Conservation (phyloP, 352 stramenopile genomes). For the Pythium scleroteichum region DNA sequence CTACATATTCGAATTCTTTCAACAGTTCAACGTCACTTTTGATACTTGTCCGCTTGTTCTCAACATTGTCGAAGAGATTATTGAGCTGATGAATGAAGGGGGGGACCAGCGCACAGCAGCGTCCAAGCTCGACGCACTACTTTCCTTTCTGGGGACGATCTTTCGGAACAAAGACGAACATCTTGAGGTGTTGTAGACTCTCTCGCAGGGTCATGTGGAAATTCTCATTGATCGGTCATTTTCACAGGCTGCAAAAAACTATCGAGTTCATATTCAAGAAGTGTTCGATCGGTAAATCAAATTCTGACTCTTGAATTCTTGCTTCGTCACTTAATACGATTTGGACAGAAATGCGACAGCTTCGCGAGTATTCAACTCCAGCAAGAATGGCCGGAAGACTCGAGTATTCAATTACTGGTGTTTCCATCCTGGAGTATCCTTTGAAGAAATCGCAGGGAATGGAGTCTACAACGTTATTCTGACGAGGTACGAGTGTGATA, state of each 20-base stretch:
- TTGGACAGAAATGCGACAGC: constrained; percentile 29
- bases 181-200: constrained; percentile 38
- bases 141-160: constrained; percentile 86
- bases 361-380: constrained; percentile 49
- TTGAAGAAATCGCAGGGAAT: constrained; percentile 93
- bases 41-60: constrained; percentile 85
- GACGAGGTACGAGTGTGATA: constrained; percentile 53
- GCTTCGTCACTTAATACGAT: neutral
- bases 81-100: constrained; percentile 75
- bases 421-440: constrained; percentile 96
- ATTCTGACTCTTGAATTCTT: constrained; percentile 26
- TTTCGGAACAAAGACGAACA: constrained; percentile 85
- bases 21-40: constrained; percentile 89
- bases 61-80: constrained; percentile 89
- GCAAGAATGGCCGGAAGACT: constrained; percentile 57
- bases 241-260: constrained; percentile 68
- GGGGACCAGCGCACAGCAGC: constrained; percentile 59
- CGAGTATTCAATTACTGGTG: constrained; percentile 98
- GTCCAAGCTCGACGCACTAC: constrained; percentile 78
- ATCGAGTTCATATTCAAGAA: constrained; percentile 91
- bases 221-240: neutral
- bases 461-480: constrained; percentile 90
- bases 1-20: constrained; percentile 92
- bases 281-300: constrained; percentile 65
- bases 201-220: neutral